Conservation (phyloP, 352 stramenopile species). For the Nothophytophthora sp. region DNA sequence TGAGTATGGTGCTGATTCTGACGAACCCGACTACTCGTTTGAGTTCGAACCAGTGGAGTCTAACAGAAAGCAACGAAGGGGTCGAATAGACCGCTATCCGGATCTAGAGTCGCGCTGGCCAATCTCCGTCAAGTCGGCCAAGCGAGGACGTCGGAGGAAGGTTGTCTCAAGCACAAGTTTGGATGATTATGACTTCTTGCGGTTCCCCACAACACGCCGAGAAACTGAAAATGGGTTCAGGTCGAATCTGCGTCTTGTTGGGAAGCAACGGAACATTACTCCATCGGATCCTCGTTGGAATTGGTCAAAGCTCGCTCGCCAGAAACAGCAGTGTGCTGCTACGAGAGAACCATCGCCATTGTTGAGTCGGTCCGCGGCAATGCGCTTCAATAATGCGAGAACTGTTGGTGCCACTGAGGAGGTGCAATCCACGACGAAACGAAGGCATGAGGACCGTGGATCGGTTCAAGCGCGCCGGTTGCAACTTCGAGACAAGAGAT, state of each 20-base stretch:
- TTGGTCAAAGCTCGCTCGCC: slow-evolving; percentile 42
- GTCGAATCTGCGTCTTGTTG: slow-evolving; percentile 42
- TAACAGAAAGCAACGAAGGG: neutral
- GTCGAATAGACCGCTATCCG: neutral
- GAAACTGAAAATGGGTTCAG: slow-evolving; percentile 7
- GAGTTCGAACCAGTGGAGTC: slow-evolving; percentile 20
- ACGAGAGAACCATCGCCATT: neutral
- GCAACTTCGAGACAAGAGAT: slow-evolving; percentile 51
- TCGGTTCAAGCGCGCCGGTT: slow-evolving; percentile 52
- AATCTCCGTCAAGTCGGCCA: neutral
- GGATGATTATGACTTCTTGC: slow-evolving; percentile 40
- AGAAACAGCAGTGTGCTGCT: slow-evolving; percentile 25
- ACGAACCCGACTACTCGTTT: slow-evolving; percentile 17
- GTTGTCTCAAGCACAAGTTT: slow-evolving; percentile 24
- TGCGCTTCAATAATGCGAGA: too few relatives aligned
- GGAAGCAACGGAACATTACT: slow-evolving; percentile 30
- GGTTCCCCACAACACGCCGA: too few relatives aligned
- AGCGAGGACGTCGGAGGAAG: slow-evolving; percentile 6
- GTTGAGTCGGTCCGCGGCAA: too few relatives aligned
- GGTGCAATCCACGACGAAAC: slow-evolving; percentile 7
- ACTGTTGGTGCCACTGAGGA: slow-evolving; percentile 3
- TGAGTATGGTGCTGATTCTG: neutral
- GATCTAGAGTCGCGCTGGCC: neutral
- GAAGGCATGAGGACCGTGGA: slow-evolving; percentile 19
- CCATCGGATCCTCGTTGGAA: slow-evolving; percentile 47